Evolutionary conservation across 768 basidiomycete species (phyloP).

Genomic region (Collybia sp.): DNA sequence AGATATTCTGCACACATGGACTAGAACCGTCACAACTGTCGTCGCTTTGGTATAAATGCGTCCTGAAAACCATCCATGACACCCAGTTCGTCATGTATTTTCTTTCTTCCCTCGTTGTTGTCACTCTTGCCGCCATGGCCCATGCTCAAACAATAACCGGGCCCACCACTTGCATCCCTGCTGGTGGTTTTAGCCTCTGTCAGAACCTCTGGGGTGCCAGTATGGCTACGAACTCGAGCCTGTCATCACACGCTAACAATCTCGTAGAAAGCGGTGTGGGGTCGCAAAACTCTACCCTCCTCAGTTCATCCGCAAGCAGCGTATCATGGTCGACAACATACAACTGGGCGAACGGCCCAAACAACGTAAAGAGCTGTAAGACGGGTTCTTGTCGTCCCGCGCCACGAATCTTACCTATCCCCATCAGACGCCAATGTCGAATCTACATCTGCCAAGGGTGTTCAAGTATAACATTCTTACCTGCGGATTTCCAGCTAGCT

Average conservation of each 20-base stretch:
- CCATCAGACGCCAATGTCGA: slow-evolving; percentile 44
- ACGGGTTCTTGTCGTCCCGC: not conserved
- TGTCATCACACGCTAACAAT: not conserved
- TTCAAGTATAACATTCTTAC: slow-evolving; percentile 27
- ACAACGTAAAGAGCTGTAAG: slow-evolving; percentile 55
- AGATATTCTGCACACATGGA: no score
- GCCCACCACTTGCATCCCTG: slow-evolving; percentile 36
- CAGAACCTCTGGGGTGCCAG: slow-evolving; percentile 53
- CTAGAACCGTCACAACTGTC: no score
- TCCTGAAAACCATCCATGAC: no score
- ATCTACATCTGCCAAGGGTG: slow-evolving; percentile 42
- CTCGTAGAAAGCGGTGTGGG: slow-evolving; percentile 39
- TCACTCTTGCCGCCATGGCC: not conserved
- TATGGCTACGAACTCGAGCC: slow-evolving; percentile 13
- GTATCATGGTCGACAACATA: slow-evolving; percentile 52
- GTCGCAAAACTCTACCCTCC: slow-evolving; percentile 42
- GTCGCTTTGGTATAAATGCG: no score
- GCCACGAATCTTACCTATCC: not conserved
- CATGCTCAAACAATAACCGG: slow-evolving; percentile 39
- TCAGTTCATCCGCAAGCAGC: slow-evolving; percentile 28
- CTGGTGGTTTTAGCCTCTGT: slow-evolving; percentile 46
- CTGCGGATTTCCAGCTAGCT: not conserved
- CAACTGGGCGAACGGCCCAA: slow-evolving; percentile 45
- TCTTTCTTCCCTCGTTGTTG: not conserved
- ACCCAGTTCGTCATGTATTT: not conserved